Base-by-base conservation (phyloP, 75 land plant species). In the Gnetum montanum region DNA sequence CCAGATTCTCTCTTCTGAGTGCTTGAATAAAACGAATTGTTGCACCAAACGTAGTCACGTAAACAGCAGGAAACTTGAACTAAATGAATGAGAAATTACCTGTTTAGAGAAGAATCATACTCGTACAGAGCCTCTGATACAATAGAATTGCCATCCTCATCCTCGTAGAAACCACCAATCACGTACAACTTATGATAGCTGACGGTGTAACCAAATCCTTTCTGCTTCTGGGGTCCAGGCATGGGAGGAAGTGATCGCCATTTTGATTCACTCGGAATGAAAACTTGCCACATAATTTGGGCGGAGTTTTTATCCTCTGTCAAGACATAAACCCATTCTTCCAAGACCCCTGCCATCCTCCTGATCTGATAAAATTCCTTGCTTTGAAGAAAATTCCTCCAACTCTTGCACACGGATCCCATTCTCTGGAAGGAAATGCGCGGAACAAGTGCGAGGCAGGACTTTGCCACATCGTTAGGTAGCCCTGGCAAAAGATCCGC, bases 381-480 rank as follows among this genome's bases (percentile, higher is more conserved):
- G 67, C 76, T 79, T 23, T 67, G 49, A 49, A 90, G 56, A 25
- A 62, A 69, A 6, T 75, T 64, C 60, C 79, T 78, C 96, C 96
- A 90, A 40, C 43, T 43, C 57, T 85, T 85, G 65, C 69, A 62
- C 2, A 90, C 96, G 45, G 56, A 58, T 18, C 83, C 77, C 83
- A 90, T 64, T 6, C 62, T 19, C 16, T 83, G 81, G 40, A 75
- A 62, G 37, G 74, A 16, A 18, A 64, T 29, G 30, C 90, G 76
- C 11, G 86, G 86, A 25, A 82, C 79, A 30, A 78, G 70, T 27
- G 86, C 86, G 47, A 90, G 71, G 59, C 86, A 82, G 20, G 59
- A 40, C 58, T 71, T 82, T 3, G 90, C 74, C 41, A 90, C 75
- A 66, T 90, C 96, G 66, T 90, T 81, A 8, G 96, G 90, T n/a